These are phyloP conservation scores for Bryoerythrophyllum caledonicum DNA, from an alignment of 225 moss, liverwort and hornwort genomes.

Conservation along the genomic window DNA sequence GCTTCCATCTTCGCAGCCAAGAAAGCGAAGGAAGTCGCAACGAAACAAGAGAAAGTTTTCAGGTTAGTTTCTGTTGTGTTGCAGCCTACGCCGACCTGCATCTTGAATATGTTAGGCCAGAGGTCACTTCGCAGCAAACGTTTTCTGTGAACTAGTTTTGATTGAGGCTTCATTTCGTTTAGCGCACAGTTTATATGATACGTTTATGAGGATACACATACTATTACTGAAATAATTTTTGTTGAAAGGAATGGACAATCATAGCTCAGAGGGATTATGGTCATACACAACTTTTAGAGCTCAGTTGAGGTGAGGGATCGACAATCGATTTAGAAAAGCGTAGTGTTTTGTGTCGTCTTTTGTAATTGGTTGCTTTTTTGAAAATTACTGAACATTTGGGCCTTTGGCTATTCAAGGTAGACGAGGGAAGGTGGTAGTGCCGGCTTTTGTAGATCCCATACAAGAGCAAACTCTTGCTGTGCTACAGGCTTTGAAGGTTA, in stretches of 20 bases:
- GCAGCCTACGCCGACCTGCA: background rate
- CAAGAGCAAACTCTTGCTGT: constrained; percentile 76
- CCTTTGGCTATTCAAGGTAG: constrained; percentile 56
- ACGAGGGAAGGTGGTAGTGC: constrained; percentile 59
- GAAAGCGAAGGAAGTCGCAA: constrained; percentile 19
- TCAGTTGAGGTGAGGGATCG: background rate
- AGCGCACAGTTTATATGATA: background rate
- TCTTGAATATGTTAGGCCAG: background rate
- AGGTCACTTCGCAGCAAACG: background rate
- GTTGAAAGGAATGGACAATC: background rate
- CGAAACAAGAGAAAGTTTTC: constrained; percentile 25
- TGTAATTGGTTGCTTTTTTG: constrained; percentile 22
- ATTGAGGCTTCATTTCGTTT: background rate
- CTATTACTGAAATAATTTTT: background rate
- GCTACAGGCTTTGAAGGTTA: constrained; percentile 70
- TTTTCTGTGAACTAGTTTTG: background rate
- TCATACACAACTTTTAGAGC: background rate
- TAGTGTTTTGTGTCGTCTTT: constrained; percentile 9
- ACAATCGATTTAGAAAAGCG: background rate
- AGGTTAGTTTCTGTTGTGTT: constrained; percentile 23
- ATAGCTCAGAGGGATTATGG: background rate
- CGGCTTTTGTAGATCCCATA: constrained; percentile 63
- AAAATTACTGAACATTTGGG: constrained; percentile 48
- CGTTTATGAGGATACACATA: background rate
- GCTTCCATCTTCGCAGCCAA: constrained; percentile 13